Evolutionary conservation across 208 protist genomes (phyloP), one percentile per base, ranked within the genome.

Genomic region (Wallacemonas collosoma): DNA sequence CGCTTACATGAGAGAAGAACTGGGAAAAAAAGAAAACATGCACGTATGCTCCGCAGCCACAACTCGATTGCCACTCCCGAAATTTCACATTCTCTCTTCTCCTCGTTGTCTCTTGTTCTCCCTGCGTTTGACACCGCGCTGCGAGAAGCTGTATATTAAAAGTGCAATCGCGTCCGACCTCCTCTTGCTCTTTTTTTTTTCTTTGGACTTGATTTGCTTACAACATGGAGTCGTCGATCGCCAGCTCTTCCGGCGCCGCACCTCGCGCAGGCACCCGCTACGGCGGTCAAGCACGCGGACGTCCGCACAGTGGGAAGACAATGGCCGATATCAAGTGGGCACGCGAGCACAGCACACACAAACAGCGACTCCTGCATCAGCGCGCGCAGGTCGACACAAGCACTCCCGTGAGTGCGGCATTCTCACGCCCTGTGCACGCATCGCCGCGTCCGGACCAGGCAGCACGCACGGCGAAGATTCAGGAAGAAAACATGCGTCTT

Each of bases 401-500:
- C 36, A 68, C 73, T 3, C 87, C 87, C 7, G 68, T 72, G 44
- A 79, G 71, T 57, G 74, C 51, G 48, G 62, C 51, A 8, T 82
- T 68, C 67, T 26, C 70, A 11, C 82, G 77, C 3, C 54, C 63
- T 67, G n/a, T 7, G 14, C 53, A 36, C 9, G 26, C 53, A 6
- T 36, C 9, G 6, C 9, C 53, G 14, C 53, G 53, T 8, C 68
- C 60, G 1, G 41, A 68, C 41, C 76, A 88, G 39, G 53, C 53
- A 0, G 53, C 53, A 7, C 83, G 81, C 2, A 53, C 55, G 4
- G 51, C 72, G 48, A 41, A 81, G 39, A 85, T 93, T 38, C 77
- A 89, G 41, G 50, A 47, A 48, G 82, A 88, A 44, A 93, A 93
- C 70, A 48, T 67, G 58, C 75, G 79, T 39, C 67, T 93, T 17